Base-by-base conservation (phyloP, 768 basidiomycete species). In the Collybiopsis confluens region DNA sequence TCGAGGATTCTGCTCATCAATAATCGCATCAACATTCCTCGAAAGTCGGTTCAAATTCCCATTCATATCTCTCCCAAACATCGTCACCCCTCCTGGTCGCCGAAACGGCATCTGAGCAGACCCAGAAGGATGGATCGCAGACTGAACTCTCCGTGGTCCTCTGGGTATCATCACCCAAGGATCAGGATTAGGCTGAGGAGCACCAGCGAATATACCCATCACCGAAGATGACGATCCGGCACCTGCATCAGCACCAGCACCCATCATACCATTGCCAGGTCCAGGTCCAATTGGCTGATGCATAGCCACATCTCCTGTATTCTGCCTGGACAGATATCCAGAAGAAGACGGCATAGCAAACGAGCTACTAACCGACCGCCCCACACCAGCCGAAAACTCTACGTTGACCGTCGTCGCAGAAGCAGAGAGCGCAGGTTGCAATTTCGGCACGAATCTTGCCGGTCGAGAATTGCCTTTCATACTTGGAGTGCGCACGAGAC, bases 321-420 rank as follows among this genome's bases (percentile, higher is more conserved):
- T 41, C 18, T 20, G 20, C 41, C 36, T n/a, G 23, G 30, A 26
- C 3, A 24, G 45, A 24, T n/a, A n/a, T n/a, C n/a, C 28, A 18
- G 44, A 15, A 30, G 45, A 15, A 5, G 45, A 8, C 20, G 27
- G 4, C 6, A 10, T 11, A 46, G 54, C 68, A 42, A 71, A 67
- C 43, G 76, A 64, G 52, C 69, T 79, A 20, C 79, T 76, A 51
- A 81, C 70, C 6, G 81, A 78, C 56, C 80, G 72, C n/a, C 83
- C 78, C 11, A 77, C 73, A 9, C 82, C 88, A 1, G 80, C 70
- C 2, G 85, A 90, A 68, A 98, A 98, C 73, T 97, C 95, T 53
- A 99, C 96, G 55, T 94, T 97, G 61, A 98, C 95, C 1, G 92
- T 94, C 45, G 90, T 95, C 2, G 90, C 77, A 20, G 90, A 91